Evolutionary conservation across 2,329 filamentous ascomycete species (phyloP), one percentile per base, ranked within the genome.

Genomic region (Penicillium sp.): DNA sequence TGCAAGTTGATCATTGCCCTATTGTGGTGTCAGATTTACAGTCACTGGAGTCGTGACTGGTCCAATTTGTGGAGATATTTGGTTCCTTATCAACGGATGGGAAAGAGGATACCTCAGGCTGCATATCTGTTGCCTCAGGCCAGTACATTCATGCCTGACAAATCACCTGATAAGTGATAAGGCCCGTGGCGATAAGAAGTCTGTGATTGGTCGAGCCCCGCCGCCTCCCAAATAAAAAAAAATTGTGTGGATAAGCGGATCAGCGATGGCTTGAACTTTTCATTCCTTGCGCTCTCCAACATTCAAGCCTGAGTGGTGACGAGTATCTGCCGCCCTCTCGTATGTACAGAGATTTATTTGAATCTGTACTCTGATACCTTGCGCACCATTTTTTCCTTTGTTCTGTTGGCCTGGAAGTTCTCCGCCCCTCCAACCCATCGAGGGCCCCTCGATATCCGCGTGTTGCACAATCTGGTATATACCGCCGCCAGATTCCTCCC

Each of bases 171-270:
- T 7, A 2, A 27, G 27, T 38, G 45, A 48, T 45, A 48, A 48
- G 42, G 39, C 39, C 32, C 46, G 42, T 44, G 47, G 20, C 36
- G 38, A 47, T 40, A 26, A 3, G 1, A 10, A 8, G 5, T 2
- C 16, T 17, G 6, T 48, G 45, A 50, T 50, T 50, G 47, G 47
- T 12, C 30, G 20, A 22, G 9, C 28, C 20, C 12, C 10, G 30
- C 41, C 37, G 44, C 41, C 44, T 32, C 42, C 45, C 39, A 48
- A 48, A 47, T 33, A 48, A 50, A 50, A 46, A 44, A 49, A 50
- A 50, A 47, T 44, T 36, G 42, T 35, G 39, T 39, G 45, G 45
- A 42, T 50, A 48, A 50, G 47, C 45, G 37, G 38, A 36, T 37
- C 34, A 13, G 32, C 34, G 36, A 39, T 41, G 35, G 38, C 35